Evolutionary conservation across 2,329 filamentous ascomycete species (phyloP).

Genomic region (Trichoderma atrobrunneum): DNA sequence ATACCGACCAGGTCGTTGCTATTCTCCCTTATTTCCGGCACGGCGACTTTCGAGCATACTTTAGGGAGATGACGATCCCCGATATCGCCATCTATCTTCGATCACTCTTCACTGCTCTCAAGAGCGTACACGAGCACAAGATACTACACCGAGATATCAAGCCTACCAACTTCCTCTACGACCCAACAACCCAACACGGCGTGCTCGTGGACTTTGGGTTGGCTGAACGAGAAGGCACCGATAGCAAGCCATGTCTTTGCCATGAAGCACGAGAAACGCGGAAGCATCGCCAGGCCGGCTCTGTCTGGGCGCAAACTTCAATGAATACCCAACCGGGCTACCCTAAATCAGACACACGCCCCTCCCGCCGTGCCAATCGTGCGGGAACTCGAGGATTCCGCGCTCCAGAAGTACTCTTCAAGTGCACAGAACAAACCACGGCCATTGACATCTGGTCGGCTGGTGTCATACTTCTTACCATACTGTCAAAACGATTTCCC

Average conservation of each 20-base stretch:
- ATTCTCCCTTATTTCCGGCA: conserved; percentile 95
- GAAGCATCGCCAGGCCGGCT: conserved; percentile 55
- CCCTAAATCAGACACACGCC: conserved; percentile 84
- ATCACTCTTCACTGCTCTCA: conserved; percentile 80
- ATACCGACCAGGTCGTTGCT: conserved; percentile 91
- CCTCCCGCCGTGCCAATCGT: conserved; percentile 85
- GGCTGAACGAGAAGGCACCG: conserved; percentile 77
- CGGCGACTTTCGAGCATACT: conserved; percentile 92
- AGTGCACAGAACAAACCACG: conserved; percentile 91
- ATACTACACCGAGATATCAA: conserved; percentile 97
- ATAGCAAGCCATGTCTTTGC: conserved; percentile 80
- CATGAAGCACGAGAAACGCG: conserved; percentile 62
- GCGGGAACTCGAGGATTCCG: conserved; percentile 94
- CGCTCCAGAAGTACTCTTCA: conserved; percentile 93
- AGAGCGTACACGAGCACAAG: conserved; percentile 74
- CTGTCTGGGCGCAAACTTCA: conserved; percentile 54
- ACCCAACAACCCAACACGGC: conserved; percentile 73
- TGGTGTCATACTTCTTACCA: conserved; percentile 94
- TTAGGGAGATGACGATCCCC: conserved; percentile 78
- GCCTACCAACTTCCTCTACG: conserved; percentile 95
- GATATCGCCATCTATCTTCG: conserved; percentile 90
- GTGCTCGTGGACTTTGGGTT: conserved; percentile 99
- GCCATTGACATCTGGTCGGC: conserved; percentile 97
- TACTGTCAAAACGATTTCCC: conserved; percentile 86
- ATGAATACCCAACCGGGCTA: conserved; percentile 62